Evolutionary conservation across 2,329 filamentous ascomycete genomes (phyloP).

Genomic region (Talaromyces verruculosus): DNA sequence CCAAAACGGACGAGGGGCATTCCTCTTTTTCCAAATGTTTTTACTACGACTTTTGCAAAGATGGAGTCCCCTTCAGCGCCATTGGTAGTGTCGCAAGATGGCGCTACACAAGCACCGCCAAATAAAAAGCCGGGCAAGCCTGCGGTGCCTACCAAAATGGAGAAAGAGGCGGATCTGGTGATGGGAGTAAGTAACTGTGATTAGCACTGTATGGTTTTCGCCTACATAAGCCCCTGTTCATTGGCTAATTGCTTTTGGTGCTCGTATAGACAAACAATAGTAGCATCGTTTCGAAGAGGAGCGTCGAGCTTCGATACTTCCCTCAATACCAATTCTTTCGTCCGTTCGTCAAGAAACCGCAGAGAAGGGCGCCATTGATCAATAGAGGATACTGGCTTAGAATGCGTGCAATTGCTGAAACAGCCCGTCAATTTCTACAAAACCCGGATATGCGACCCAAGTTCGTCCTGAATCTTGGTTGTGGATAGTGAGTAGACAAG

Average conservation of each 20-base stretch:
- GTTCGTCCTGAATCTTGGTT: constrained; percentile 79
- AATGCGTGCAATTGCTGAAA: constrained; percentile 75
- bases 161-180: constrained; percentile 53
- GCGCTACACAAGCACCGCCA: not conserved
- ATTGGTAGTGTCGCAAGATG: not conserved
- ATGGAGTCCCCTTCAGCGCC: not conserved
- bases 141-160: constrained; percentile 30
- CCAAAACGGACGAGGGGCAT: constrained; percentile 11
- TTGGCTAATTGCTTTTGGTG: not conserved
- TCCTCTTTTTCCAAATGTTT: not conserved
- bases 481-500: constrained; percentile 72
- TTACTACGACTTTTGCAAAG: not conserved
- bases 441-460: constrained; percentile 59
- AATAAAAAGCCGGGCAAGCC: constrained; percentile 24
- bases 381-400: constrained; percentile 88
- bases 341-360: constrained; percentile 81
- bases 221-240: not conserved
- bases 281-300: constrained; percentile 88
- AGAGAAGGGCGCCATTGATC: constrained; percentile 80
- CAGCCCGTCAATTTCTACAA: constrained; percentile 71
- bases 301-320: constrained; percentile 86
- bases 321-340: constrained; percentile 81
- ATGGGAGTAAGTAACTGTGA: constrained; percentile 50
- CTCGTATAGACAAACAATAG: constrained; percentile 73
- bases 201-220: constrained; percentile 13